Base-by-base conservation (phyloP, 2,329 filamentous ascomycete genomes). In the Colletotrichum lentis region DNA sequence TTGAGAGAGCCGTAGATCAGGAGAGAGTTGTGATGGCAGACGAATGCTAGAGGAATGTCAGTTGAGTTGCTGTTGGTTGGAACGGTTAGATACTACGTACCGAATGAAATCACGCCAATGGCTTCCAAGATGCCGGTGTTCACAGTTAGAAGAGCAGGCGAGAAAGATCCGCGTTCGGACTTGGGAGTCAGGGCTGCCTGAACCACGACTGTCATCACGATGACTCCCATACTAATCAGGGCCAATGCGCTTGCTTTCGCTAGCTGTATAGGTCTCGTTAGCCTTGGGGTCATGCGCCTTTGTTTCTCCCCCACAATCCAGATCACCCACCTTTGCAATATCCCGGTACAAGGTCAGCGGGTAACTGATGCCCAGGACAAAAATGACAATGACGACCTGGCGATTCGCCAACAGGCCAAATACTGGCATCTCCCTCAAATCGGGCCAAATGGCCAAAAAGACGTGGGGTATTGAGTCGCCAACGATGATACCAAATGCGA, bases 51-150 rank as follows among this genome's bases (percentile, higher is more conserved):
- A 14, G 7, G 7, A 49, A 18, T 6, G 70, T 82, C 76, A 84
- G 80, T 46, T n/a, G 37, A 69, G 67, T 53, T 35, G 31, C 11
- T 35, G 39, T 20, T 20, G 22, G 46, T 35, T 22, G 31, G 24
- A 14, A 0, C 31, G 46, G 47, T 31, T 11, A 35, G 31, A 7
- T 31, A 12, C 14, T 22, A 37, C 55, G 27, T 84, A 96, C 92
- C 94, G 78, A 99, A 99, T 5, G 96, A 98, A 73, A 99, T 99
- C 20, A 99, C 95, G 39, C 96, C 96, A 74, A 99, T 94, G 24
- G 96, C 95, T 79, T 98, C 94, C 75, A 98, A 96, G 67, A 99
- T 90, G 55, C 95, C 96, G 31, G 86, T 84, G 75, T 97, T 96
- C 73, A 98, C 84, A n/a, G 90, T 88, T 65, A 97, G 81, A 44